Conservation (phyloP, 2,329 filamentous ascomycete species). For the Talaromyces albobiverticillius region DNA sequence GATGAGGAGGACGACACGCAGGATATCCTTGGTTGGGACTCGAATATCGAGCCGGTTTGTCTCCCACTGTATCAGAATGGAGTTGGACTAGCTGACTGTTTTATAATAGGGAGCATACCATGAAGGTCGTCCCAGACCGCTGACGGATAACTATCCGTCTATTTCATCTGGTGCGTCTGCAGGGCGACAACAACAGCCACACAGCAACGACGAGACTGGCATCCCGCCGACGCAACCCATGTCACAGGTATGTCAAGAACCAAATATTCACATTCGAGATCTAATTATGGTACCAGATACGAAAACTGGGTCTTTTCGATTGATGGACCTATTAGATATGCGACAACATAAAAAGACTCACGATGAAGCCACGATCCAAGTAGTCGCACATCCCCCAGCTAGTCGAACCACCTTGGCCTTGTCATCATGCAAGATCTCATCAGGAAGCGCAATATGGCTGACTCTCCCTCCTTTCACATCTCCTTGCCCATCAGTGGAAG, state of each 20-base stretch:
- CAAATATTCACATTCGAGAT: not conserved
- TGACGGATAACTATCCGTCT: constrained; percentile 10
- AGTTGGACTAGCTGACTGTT: constrained; percentile 3
- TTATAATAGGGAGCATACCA: constrained; percentile 13
- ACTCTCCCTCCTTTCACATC: constrained; percentile 64
- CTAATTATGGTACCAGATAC: constrained; percentile 31
- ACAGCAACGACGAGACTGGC: constrained; percentile 31
- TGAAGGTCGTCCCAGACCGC: constrained; percentile 11
- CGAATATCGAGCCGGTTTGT: constrained; percentile 50
- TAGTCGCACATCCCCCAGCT: constrained; percentile 87
- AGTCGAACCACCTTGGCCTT: constrained; percentile 57
- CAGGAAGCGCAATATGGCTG: constrained; percentile 63
- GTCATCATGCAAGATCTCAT: constrained; percentile 33
- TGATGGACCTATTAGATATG: constrained; percentile 21
- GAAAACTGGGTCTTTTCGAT: constrained; percentile 43
- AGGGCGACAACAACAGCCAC: constrained; percentile 17
- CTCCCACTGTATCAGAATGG: constrained; percentile 1
- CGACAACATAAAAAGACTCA: not conserved
- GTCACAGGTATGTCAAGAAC: constrained; percentile 40
- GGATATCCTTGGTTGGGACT: constrained; percentile 62
- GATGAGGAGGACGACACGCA: constrained; percentile 46
- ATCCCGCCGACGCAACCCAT: constrained; percentile 49
- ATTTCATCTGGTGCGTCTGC: constrained; percentile 4
- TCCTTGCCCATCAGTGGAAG: constrained; percentile 56
- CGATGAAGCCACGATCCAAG: constrained; percentile 60